A percentile compares a stretch with the other conserved stretches of the same genome.
Conservation (phyloP, 2,329 filamentous ascomycete genomes). For the Apiospora pterosperma region DNA sequence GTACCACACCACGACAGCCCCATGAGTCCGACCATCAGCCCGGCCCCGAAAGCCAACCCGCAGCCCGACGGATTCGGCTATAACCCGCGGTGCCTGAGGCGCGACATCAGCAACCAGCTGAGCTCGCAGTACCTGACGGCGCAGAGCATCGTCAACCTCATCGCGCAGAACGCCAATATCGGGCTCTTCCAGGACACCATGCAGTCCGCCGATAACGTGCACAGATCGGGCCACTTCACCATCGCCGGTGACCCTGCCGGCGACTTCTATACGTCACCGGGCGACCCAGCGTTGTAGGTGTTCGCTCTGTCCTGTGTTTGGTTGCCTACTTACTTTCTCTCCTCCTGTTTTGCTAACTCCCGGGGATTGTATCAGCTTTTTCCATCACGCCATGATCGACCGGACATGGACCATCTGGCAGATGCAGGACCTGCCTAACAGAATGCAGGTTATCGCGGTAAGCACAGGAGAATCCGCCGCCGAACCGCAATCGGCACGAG, state of each 20-base stretch:
- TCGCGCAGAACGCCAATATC: slow-evolving; percentile 21
- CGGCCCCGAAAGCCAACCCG: slow-evolving; percentile 25
- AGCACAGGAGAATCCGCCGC: not conserved
- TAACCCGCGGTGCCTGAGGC: slow-evolving; percentile 32
- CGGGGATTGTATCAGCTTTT: not conserved
- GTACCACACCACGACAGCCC: slow-evolving; percentile 10
- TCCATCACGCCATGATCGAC: slow-evolving; percentile 1
- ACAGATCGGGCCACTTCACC: slow-evolving; percentile 25
- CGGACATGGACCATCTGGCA: not conserved
- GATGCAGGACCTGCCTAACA: not conserved
- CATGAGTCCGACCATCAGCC: slow-evolving; percentile 17
- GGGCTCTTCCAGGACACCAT: slow-evolving; percentile 31
- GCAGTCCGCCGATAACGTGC: slow-evolving; percentile 29
- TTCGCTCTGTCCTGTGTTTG: too few species aligned
- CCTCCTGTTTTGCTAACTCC: not conserved
- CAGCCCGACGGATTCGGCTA: slow-evolving; percentile 29
- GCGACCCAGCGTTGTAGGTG: slow-evolving; percentile 17
- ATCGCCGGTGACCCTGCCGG: slow-evolving; percentile 23
- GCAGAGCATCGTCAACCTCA: slow-evolving; percentile 17
- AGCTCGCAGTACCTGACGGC: slow-evolving; percentile 23
- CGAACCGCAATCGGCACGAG: too few species aligned
- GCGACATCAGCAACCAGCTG: slow-evolving; percentile 18
- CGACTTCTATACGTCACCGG: slow-evolving; percentile 15
- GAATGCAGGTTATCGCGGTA: slow-evolving; percentile 1
- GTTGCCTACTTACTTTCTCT: not conserved